Base-by-base conservation (phyloP, 139 green algal species). In the Coccomyxa sp. region DNA sequence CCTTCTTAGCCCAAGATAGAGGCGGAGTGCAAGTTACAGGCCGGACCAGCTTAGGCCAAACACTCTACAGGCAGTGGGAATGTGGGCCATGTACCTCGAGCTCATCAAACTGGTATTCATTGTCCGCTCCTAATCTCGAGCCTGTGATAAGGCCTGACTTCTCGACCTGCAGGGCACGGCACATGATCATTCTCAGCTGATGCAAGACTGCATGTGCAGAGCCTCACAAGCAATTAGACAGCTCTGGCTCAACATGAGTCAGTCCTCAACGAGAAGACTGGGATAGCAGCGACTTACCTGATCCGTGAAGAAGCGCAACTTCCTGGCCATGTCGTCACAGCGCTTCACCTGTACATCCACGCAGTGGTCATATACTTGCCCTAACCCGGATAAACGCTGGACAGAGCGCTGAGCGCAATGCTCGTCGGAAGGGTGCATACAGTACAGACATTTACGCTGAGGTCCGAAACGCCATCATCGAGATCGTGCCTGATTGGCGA, bases 291-390 rank as follows among this genome's bases (percentile, higher is more conserved):
- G 35, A 12, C 78, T 37, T 3, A 94, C 90, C 90, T 99, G 89
- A 31, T 97, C 94, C 24, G 85, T 83, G 78, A 99, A 95, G 80
- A 96, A 99, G 22, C 96, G 89, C 74, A 99, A 79, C 89, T 95
- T 96, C 9, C 96, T 84, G 0, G 94, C 88, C 94, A 99, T 96
- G 83, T 99, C 96, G 44, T 98, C 97, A 74, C 93, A 98, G 8
- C 97, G 90, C 81, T 98, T 98, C 70, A 99, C 97, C 93, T 98
- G 87, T 39, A 68, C 9, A 0, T 58, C 12, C 9, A 9, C 24
- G 39, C 38, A 27, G 6, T 68, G 24, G 33, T 9, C 2, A 31
- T 44, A 18, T 50, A 75, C 70, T n/a, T 34, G 4, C 12, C 29
- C 18, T 14, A 38, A 5, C 55, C 31, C 27, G 55, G 36, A 29